Evolutionary conservation across 768 basidiomycete species (phyloP).

Genomic region (Cystofilobasidium bisporidii): DNA sequence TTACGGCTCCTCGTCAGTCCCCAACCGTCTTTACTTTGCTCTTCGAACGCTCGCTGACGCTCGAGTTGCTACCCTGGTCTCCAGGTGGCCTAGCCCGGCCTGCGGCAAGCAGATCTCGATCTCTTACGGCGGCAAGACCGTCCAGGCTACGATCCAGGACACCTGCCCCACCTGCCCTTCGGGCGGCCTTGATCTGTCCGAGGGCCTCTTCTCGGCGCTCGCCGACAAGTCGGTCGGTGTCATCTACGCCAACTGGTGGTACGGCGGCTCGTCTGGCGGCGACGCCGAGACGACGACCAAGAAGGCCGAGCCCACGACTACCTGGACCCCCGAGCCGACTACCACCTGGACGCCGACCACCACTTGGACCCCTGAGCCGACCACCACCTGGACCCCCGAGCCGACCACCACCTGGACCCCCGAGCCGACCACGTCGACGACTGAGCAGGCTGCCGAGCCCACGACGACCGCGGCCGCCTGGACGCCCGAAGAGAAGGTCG

Average conservation of each 20-base stretch:
- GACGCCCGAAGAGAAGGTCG: neutral
- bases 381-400: neutral
- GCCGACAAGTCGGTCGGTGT: conserved; percentile 15
- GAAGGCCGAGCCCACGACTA: conserved; percentile 16
- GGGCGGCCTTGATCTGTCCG: conserved; percentile 59
- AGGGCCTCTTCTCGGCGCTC: conserved; percentile 49
- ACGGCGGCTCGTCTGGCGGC: neutral
- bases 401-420: neutral
- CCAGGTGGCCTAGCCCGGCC: no score
- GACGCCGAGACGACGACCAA: neutral
- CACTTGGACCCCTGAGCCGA: neutral
- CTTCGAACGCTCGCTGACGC: no score
- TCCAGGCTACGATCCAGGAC: conserved; percentile 7
- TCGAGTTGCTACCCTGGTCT: no score
- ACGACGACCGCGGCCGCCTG: conserved; percentile 6
- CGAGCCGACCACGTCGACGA: neutral
- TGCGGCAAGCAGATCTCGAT: conserved; percentile 23
- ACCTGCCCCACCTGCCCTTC: conserved; percentile 56
- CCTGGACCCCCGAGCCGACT: conserved; percentile 18
- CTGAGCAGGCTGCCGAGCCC: neutral
- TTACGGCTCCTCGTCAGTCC: conserved; percentile 18
- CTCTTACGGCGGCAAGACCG: conserved; percentile 24
- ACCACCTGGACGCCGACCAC: no score
- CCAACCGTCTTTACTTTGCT: no score
- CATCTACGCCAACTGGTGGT: conserved; percentile 2